phyloP scores from a whole-genome alignment of 1,139 yeast genomes.

The Yamadazyma blattariae region DNA sequence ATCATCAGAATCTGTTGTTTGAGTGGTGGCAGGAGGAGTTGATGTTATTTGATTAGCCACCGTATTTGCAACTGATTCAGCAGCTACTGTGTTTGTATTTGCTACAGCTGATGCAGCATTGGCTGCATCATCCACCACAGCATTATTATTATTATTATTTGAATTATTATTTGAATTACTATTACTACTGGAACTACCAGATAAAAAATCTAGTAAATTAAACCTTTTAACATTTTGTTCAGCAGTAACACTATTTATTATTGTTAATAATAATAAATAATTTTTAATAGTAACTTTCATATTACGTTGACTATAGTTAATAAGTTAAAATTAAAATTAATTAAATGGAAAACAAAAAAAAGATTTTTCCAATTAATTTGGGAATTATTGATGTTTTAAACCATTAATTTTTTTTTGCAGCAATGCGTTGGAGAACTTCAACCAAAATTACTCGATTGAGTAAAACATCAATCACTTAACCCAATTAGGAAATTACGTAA shows the following conservation, averaged over 20 bases:
- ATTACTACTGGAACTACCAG: conserved; percentile 3
- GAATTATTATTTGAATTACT: neutral
- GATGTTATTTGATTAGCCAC: too few relatives aligned
- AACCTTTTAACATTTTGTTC: conserved; percentile 14
- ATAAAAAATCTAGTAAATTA: conserved; percentile 12
- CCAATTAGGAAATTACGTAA: conserved; percentile 1
- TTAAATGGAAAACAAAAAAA: too few relatives aligned
- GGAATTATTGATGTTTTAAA: too few relatives aligned
- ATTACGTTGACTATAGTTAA: conserved; percentile 13
- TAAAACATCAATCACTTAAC: conserved; percentile 1
- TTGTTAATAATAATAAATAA: conserved; percentile 13
- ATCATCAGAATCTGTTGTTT: too few relatives aligned
- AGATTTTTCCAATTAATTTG: too few relatives aligned
- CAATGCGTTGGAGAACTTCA: too few relatives aligned
- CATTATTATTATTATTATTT: conserved; percentile 4
- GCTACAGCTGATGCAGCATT: neutral
- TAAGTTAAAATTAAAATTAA: conserved; percentile 1
- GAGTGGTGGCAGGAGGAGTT: too few relatives aligned
- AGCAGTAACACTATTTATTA: conserved; percentile 12
- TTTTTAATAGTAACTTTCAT: conserved; percentile 15
- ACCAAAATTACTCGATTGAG: neutral
- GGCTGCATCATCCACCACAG: conserved; percentile 9
- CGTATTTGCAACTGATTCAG: conserved; percentile 8
- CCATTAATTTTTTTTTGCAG: too few relatives aligned
- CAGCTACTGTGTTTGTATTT: neutral